Conservation (phyloP, 495 filamentous ascomycete species). For the Xylaria castorea region DNA sequence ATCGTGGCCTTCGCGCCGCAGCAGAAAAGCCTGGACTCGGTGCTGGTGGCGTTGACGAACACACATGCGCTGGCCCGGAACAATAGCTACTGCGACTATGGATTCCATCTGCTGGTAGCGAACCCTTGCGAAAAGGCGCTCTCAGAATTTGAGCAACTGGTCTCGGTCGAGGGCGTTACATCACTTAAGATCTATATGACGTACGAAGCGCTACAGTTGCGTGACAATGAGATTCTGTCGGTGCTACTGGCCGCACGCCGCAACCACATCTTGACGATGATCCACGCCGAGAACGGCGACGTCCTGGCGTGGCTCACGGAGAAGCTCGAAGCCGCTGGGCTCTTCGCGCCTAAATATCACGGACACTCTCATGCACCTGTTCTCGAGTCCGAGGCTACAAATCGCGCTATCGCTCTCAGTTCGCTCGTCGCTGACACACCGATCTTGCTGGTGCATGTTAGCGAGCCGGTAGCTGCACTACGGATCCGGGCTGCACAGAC, state of each 20-base stretch:
- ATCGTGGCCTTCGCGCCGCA: conserved; percentile 66
- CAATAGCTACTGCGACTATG: conserved; percentile 65
- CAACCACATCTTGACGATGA: conserved; percentile 62
- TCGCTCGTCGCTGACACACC: conserved; percentile 62
- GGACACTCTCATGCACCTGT: conserved; percentile 59
- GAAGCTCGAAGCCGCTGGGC: conserved; percentile 49
- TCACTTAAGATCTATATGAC: conserved; percentile 71
- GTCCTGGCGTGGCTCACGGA: conserved; percentile 59
- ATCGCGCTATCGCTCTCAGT: conserved; percentile 62
- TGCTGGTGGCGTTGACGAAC: conserved; percentile 54
- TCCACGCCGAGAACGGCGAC: conserved; percentile 67
- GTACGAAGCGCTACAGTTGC: conserved; percentile 62
- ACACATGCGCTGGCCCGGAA: conserved; percentile 55
- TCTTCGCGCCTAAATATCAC: conserved; percentile 63
- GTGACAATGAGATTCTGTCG: conserved; percentile 63
- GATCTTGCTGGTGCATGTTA: conserved; percentile 64
- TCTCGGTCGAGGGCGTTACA: conserved; percentile 56
- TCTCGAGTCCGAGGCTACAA: conserved; percentile 64
- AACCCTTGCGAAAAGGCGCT: conserved; percentile 57
- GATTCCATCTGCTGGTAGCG: conserved; percentile 65
- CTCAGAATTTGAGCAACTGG: conserved; percentile 50
- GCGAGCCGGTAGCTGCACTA: conserved; percentile 55
- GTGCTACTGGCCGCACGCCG: conserved; percentile 57
- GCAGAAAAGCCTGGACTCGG: conserved; percentile 54
- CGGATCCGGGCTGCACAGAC: conserved; percentile 64